Evolutionary conservation across 2,329 filamentous ascomycete genomes (phyloP).

Genomic region (Pestalotiopsis sp.): DNA sequence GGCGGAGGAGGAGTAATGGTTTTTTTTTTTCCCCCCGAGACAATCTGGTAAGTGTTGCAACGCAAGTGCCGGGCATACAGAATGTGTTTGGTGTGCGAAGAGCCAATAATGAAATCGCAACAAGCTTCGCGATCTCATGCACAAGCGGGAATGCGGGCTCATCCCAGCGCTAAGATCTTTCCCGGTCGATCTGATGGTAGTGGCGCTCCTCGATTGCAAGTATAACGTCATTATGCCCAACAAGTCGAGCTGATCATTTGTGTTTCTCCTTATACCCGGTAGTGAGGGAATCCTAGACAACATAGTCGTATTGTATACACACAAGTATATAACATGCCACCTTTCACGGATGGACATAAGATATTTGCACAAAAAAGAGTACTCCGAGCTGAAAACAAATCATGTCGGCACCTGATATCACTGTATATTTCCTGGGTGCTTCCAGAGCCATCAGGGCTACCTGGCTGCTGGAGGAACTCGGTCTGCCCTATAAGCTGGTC

Average conservation of each 20-base stretch:
- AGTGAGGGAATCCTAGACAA: neutral
- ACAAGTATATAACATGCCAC: neutral
- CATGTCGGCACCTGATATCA: neutral
- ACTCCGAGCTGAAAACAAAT: too few species aligned
- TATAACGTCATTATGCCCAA: neutral
- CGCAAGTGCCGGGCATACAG: too few species aligned
- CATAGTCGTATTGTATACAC: neutral
- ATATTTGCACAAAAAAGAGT: too few species aligned
- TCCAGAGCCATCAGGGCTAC: neutral
- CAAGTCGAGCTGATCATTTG: neutral
- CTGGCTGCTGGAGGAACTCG: slow-evolving; percentile 2
- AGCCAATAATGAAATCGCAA: too few species aligned
- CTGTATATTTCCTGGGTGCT: slow-evolving; percentile 1
- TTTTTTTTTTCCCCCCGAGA: too few species aligned
- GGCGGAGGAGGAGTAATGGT: too few species aligned
- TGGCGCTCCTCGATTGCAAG: neutral
- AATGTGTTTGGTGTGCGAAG: too few species aligned
- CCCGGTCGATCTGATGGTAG: neutral
- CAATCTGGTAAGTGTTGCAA: too few species aligned
- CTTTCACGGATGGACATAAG: too few species aligned
- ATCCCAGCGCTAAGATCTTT: neutral
- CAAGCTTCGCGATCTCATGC: too few species aligned
- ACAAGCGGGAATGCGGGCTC: neutral
- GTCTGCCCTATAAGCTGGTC: neutral
- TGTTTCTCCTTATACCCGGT: neutral